phyloP scores from a whole-genome alignment of 1,139 yeast species.

The Pichia sp. region DNA sequence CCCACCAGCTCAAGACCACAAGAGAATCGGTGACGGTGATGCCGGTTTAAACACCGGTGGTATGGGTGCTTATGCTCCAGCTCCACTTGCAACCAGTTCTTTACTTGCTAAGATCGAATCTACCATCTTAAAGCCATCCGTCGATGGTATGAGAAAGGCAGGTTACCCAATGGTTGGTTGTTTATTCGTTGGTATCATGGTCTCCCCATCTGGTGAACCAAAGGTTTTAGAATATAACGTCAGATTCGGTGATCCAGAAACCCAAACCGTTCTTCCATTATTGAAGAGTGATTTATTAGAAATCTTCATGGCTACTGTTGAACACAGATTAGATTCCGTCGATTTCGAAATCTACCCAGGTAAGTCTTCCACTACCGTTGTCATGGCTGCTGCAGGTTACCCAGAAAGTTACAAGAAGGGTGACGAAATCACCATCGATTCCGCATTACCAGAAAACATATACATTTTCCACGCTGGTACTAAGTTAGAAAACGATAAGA shows the following conservation, averaged over 20 bases:
- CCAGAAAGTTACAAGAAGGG: slow-evolving; percentile 88
- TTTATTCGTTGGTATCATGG: slow-evolving; percentile 95
- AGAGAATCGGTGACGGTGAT: slow-evolving; percentile 92
- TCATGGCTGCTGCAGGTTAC: slow-evolving; percentile 96
- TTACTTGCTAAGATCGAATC: slow-evolving; percentile 68
- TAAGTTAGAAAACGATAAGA: slow-evolving; percentile 44
- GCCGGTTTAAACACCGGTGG: slow-evolving; percentile 98
- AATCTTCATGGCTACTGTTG: slow-evolving; percentile 91
- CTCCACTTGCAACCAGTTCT: slow-evolving; percentile 81
- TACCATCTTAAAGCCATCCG: slow-evolving; percentile 81
- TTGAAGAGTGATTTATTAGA: slow-evolving; percentile 91
- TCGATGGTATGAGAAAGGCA: slow-evolving; percentile 95
- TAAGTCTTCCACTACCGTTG: slow-evolving; percentile 85
- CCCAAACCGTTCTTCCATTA: slow-evolving; percentile 92
- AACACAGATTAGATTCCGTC: slow-evolving; percentile 89
- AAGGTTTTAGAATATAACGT: slow-evolving; percentile 96
- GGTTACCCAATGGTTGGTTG: slow-evolving; percentile 97
- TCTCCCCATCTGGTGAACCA: slow-evolving; percentile 76
- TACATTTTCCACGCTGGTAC: slow-evolving; percentile 97
- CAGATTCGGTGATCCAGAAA: slow-evolving; percentile 99
- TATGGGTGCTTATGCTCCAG: slow-evolving; percentile 99
- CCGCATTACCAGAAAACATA: slow-evolving; percentile 50
- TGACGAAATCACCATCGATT: slow-evolving; percentile 65
- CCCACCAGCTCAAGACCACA: slow-evolving; percentile 99
- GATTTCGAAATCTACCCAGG: slow-evolving; percentile 58